Conservation (phyloP, 495 filamentous ascomycete species). For the Hapsidospora chrysogenum region DNA sequence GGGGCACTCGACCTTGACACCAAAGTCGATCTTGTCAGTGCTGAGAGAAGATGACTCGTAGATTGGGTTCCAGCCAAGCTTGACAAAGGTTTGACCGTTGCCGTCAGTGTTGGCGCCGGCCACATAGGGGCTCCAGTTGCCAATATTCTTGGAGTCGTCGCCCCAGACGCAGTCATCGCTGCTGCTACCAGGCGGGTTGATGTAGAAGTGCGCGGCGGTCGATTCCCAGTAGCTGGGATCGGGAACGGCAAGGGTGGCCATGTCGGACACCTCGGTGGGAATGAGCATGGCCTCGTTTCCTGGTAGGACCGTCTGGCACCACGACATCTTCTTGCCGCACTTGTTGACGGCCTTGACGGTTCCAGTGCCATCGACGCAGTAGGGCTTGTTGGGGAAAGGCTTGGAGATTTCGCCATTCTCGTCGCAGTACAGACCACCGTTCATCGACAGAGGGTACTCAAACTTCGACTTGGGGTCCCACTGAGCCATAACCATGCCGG, state of each 20-base stretch:
- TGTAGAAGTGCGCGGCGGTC: conserved; percentile 65
- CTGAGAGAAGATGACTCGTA: conserved; percentile 39
- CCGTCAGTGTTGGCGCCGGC: conserved; percentile 56
- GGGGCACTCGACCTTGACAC: conserved; percentile 53
- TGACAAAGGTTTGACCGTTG: conserved; percentile 51
- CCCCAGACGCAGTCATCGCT: conserved; percentile 60
- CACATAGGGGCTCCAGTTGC: conserved; percentile 73
- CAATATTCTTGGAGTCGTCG: conserved; percentile 40
- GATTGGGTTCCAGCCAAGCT: conserved; percentile 70
- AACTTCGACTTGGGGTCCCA: conserved; percentile 61
- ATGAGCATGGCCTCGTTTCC: conserved; percentile 87
- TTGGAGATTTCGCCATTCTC: conserved; percentile 47
- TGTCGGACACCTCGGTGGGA: conserved; percentile 43
- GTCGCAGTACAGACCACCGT: conserved; percentile 65
- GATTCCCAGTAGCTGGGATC: conserved; percentile 51
- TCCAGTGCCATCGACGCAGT: conserved; percentile 59
- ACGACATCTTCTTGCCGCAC: conserved; percentile 41
- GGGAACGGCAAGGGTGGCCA: conserved; percentile 52
- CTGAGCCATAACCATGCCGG: conserved; percentile 63
- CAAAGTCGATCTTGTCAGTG: conserved; percentile 43
- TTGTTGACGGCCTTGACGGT: conserved; percentile 47
- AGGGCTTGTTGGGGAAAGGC: conserved; percentile 50
- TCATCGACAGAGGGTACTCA: conserved; percentile 54
- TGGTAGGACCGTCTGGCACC: conserved; percentile 72
- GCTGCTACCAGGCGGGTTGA: conserved; percentile 53